Base-by-base conservation (phyloP, 1,284 basidiomycete species). In the Boletellus deceptivus region DNA sequence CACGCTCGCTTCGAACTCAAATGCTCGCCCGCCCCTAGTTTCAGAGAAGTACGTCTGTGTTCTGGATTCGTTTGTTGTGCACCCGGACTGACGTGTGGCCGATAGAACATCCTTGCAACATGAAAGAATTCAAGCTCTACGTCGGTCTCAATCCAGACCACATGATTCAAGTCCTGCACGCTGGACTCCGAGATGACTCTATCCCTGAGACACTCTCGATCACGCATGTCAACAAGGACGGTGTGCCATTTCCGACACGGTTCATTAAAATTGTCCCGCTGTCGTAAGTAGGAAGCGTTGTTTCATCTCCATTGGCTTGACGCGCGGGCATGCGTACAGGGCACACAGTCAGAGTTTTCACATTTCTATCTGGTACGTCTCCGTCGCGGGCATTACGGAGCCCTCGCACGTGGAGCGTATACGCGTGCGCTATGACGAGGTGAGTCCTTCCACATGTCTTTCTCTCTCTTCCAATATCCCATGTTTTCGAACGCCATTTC, bases 101-200 rank as follows among this genome's bases (percentile, higher is more conserved):
- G 17, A 14, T 43, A 88, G 84, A 74, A 17, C 88, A 91, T 64
- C 87, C 87, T 36, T 91, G 89, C 63, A 91, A 89, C 60, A 83
- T 88, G 80, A 88, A 88, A 62, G 85, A 89, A 46, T 86, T 91
- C 72, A 85, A 83, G 63, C 62, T 91, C 6, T 82, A 79, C 55
- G 76, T 83, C 29, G 88, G 88, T 3, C 68, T 77, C 43, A 75
- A 76, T n/a, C 75, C 79, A 54, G 80, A 84, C 52, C 76, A 78
- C 59, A 78, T 90, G 77, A 78, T 72, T 2, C 79, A 86, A 65
- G 77, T 83, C 18, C 70, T 90, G 6, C 79, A 82, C 47, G 68
- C 79, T 0, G 70, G 74, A 4, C 75, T 91, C 42, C 83, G 82
- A 65, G 86, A 90, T 59, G 84, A 89, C 54, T 53, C 71, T 3